Conservation (phyloP, 2,329 filamentous ascomycete genomes). For the Niveomyces coronatus region DNA sequence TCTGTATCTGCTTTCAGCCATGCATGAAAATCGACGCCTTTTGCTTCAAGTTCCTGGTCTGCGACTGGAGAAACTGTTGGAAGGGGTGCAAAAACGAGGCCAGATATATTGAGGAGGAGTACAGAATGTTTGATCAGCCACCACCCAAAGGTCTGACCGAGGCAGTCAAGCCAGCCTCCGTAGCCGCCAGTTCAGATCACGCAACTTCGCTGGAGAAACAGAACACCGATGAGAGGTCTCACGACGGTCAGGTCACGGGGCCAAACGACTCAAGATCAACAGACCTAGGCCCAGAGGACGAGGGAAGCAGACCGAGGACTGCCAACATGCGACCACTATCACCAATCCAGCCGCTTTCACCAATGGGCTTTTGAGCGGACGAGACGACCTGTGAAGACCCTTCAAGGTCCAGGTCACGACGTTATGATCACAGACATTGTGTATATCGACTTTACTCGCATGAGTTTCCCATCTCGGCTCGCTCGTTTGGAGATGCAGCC, state of each 20-base stretch:
- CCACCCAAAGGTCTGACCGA: conserved; percentile 40
- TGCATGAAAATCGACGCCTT: conserved; percentile 94
- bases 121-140: conserved; percentile 47
- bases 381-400: too few relatives aligned
- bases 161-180: conserved; percentile 16
- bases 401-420: too few relatives aligned
- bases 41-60: conserved; percentile 90
- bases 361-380: conserved; percentile 39
- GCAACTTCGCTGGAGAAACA: conserved; percentile 41
- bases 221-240: conserved; percentile 13
- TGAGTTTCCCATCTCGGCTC: too few relatives aligned
- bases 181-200: neutral
- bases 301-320: conserved; percentile 22
- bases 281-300: conserved; percentile 35
- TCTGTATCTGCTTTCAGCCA: conserved; percentile 95
- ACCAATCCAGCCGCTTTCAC: conserved; percentile 49
- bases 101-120: conserved; percentile 62
- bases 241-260: conserved; percentile 23
- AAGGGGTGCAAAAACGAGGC: conserved; percentile 90
- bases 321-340: conserved; percentile 40
- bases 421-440: too few relatives aligned
- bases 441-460: too few relatives aligned
- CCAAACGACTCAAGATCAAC: conserved; percentile 35
- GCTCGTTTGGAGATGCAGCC: too few relatives aligned
- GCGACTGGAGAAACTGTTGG: conserved; percentile 95